phyloP scores from a whole-genome alignment of 805 yeast genomes.

The Barnettozyma populi region DNA sequence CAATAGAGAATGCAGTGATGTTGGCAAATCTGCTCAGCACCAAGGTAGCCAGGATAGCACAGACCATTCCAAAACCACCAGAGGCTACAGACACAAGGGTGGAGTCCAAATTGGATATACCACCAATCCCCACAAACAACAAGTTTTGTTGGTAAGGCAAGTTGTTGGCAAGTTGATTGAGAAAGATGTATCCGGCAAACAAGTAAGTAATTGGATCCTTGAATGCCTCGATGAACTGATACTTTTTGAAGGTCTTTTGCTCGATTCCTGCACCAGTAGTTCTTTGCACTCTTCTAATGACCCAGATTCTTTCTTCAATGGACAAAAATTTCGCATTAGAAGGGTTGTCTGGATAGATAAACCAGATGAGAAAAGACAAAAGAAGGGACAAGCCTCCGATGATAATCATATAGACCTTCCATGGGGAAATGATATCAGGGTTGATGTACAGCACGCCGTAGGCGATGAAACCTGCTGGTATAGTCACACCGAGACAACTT shows the following conservation, averaged over 20 bases:
- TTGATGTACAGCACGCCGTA: slow-evolving; percentile 32
- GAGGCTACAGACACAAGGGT: slow-evolving; percentile 50
- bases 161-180: slow-evolving; percentile 47
- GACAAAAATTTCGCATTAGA: slow-evolving; percentile 43
- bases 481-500: slow-evolving; percentile 45
- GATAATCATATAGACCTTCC: slow-evolving; percentile 53
- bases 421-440: slow-evolving; percentile 27
- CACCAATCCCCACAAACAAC: slow-evolving; percentile 42
- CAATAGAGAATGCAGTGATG: slow-evolving; percentile 34
- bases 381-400: slow-evolving; percentile 50
- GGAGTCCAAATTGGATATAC: slow-evolving; percentile 37
- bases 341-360: slow-evolving; percentile 53
- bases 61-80: slow-evolving; percentile 43
- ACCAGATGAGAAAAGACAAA: slow-evolving; percentile 29
- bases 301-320: slow-evolving; percentile 28
- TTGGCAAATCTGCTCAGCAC: slow-evolving; percentile 25
- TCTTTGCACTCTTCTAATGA: slow-evolving; percentile 34
- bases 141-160: slow-evolving; percentile 48
- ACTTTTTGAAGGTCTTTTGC: slow-evolving; percentile 40
- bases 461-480: slow-evolving; percentile 48
- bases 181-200: slow-evolving; percentile 35
- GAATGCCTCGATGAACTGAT: slow-evolving; percentile 46
- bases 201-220: slow-evolving; percentile 45
- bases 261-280: slow-evolving; percentile 38
- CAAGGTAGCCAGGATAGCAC: slow-evolving; percentile 34